These are phyloP conservation scores for Pontederia crassipes DNA, from an alignment of 176 grass and related monocot species.

Conservation along the genomic window DNA sequence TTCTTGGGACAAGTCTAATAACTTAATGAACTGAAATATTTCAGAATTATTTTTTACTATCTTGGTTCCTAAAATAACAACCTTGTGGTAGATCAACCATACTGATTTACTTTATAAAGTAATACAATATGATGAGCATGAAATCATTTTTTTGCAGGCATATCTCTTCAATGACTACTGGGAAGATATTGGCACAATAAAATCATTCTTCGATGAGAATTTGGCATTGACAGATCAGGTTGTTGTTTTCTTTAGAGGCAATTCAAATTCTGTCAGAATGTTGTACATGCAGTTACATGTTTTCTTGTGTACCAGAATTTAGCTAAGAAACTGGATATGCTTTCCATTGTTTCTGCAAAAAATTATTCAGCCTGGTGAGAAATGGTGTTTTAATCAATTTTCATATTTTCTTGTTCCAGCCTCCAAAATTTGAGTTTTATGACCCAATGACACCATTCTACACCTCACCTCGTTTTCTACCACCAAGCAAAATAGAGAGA, in stretches of 20 bases:
- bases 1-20: no score
- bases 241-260: not conserved
- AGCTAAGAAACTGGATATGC: not conserved
- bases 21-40: no score
- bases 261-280: not conserved
- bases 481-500: conserved; percentile 45
- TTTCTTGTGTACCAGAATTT: no score
- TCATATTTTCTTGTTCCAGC: conserved; percentile 31
- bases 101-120: no score
- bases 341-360: no score
- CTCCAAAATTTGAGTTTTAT: conserved; percentile 49
- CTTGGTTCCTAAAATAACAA: no score
- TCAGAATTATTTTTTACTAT: no score
- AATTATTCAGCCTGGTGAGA: not conserved
- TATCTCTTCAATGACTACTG: conserved; percentile 57
- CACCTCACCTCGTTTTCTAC: conserved; percentile 44
- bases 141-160: conserved; percentile 19
- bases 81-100: no score
- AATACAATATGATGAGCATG: no score
- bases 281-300: no score
- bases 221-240: conserved; percentile 68
- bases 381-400: not conserved
- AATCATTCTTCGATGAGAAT: conserved; percentile 69
- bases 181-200: conserved; percentile 78
- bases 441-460: conserved; percentile 55